Conservation (phyloP, 116 monocot genomes). For the Posidonia oceanica region DNA sequence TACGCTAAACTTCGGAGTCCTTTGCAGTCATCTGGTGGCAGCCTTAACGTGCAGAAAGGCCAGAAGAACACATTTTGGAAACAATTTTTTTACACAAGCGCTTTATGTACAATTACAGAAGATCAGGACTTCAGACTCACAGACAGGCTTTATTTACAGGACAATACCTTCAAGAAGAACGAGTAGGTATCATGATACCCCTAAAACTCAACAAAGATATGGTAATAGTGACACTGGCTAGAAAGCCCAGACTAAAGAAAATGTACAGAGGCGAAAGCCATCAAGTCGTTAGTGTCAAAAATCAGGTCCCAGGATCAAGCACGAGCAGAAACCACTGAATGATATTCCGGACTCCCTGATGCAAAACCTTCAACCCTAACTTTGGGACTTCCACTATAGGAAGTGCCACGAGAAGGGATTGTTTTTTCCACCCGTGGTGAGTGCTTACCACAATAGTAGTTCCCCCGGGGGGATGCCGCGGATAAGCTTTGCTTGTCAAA, state of each 20-base stretch:
- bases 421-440: conserved; percentile 13
- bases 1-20: no score
- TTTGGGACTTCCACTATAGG: conserved; percentile 34
- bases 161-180: not conserved
- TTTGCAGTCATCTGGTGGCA: no score
- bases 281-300: not conserved
- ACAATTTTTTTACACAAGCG: no score
- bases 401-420: conserved; percentile 37
- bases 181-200: no score
- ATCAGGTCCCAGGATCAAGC: conserved; percentile 3
- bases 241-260: not conserved
- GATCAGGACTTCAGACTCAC: not conserved
- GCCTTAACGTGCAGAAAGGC: no score
- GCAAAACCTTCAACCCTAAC: conserved; percentile 68
- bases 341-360: conserved; percentile 27
- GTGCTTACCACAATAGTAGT: not conserved
- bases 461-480: conserved; percentile 13
- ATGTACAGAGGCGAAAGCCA: not conserved
- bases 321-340: conserved; percentile 6
- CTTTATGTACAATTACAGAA: not conserved
- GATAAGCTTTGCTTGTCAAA: conserved; percentile 30
- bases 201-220: not conserved
- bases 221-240: not conserved
- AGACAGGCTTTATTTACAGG: not conserved
- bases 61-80: no score